These are phyloP conservation scores for Sutorius eximius DNA, from an alignment of 1,284 basidiomycete genomes.

Conservation along the genomic window DNA sequence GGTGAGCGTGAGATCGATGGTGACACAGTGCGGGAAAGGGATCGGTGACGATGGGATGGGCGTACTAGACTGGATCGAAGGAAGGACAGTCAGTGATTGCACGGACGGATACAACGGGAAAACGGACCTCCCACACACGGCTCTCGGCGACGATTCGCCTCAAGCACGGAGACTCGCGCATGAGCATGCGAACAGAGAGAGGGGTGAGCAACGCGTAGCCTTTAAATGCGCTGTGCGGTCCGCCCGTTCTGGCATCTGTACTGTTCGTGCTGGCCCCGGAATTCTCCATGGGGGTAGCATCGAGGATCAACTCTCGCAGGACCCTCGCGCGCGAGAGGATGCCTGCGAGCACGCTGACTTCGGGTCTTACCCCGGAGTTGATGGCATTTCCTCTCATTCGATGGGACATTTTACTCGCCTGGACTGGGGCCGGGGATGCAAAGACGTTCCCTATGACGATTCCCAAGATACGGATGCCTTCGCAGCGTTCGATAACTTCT, in stretches of 20 bases:
- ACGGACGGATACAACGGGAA: not conserved
- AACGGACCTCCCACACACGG: slow-evolving; percentile 58
- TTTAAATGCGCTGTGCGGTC: not conserved
- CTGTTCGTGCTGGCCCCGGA: not conserved
- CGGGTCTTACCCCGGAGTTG: slow-evolving; percentile 6
- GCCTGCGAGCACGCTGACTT: slow-evolving; percentile 12
- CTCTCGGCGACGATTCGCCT: slow-evolving; percentile 52
- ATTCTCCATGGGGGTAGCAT: slow-evolving; percentile 5
- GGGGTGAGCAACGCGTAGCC: slow-evolving; percentile 15
- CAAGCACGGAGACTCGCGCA: slow-evolving; percentile 24
- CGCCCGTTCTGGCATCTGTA: not conserved
- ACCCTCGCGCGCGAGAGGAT: slow-evolving; percentile 18
- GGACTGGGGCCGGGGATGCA: not conserved
- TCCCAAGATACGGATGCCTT: slow-evolving; percentile 17
- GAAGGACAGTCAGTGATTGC: not conserved
- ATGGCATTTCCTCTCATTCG: not conserved
- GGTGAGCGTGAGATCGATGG: slow-evolving; percentile 19
- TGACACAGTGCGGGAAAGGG: slow-evolving; percentile 4
- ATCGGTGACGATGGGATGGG: slow-evolving; percentile 10
- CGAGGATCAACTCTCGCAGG: slow-evolving; percentile 22
- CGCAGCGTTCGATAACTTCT: slow-evolving; percentile 25
- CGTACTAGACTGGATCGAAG: slow-evolving; percentile 14
- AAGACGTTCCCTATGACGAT: slow-evolving; percentile 22
- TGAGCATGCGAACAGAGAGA: slow-evolving; percentile 20
- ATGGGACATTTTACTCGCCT: not conserved